Conservation (phyloP, 257 asterid genomes). For the Datura wrightii region DNA sequence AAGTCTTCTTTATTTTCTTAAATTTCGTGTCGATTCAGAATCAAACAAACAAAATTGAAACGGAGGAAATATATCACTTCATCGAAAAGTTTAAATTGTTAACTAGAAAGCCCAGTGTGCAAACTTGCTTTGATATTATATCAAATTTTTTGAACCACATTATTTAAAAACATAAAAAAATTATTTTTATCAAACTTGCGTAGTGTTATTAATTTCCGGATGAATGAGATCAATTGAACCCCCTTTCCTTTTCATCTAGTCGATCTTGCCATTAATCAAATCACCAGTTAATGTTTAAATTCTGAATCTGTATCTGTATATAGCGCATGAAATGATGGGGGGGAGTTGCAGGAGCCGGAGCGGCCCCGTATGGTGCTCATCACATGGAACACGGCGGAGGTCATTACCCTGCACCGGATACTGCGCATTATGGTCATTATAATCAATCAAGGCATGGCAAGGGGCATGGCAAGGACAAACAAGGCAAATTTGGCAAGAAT, state of each 20-base stretch:
- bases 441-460: slow-evolving; percentile 54
- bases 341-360: slow-evolving; percentile 84
- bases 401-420: slow-evolving; percentile 41
- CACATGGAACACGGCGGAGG: slow-evolving; percentile 50
- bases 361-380: slow-evolving; percentile 71
- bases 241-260: background rate
- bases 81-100: background rate
- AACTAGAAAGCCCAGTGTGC: no score
- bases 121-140: no score
- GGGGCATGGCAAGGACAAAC: slow-evolving; percentile 46
- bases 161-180: no score
- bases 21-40: no score
- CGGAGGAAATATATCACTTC: no score
- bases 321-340: slow-evolving; percentile 64
- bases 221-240: no score
- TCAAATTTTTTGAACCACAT: no score
- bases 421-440: slow-evolving; percentile 40
- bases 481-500: slow-evolving; percentile 55
- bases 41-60: no score
- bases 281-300: background rate
- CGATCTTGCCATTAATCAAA: background rate
- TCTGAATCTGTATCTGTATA: background rate
- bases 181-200: no score
- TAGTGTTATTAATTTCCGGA: background rate
- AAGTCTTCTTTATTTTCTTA: no score